Evolutionary conservation across 306 rosid genomes (phyloP).

Genomic region (Alnus glutinosa): DNA sequence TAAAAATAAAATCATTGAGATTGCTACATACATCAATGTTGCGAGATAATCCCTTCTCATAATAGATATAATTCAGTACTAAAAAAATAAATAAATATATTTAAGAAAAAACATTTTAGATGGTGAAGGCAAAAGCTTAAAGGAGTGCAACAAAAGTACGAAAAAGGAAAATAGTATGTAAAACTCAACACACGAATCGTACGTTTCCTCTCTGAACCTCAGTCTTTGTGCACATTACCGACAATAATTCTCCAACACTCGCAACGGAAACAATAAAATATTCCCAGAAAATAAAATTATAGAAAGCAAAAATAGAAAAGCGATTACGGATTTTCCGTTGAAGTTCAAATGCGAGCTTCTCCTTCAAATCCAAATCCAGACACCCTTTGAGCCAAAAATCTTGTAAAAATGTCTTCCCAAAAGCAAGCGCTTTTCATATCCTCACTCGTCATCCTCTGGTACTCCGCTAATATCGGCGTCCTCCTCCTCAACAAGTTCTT

Average conservation of each 20-base stretch:
- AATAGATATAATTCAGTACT: too few relatives aligned
- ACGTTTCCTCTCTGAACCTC: not conserved
- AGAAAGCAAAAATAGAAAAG: constrained; percentile 14
- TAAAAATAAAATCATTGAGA: too few relatives aligned
- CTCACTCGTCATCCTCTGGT: constrained; percentile 76
- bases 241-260: not conserved
- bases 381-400: constrained; percentile 30
- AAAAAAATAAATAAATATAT: too few relatives aligned
- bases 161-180: not conserved
- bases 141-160: too few relatives aligned
- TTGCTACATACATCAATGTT: too few relatives aligned
- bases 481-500: constrained; percentile 87
- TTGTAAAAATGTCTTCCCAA: constrained; percentile 38
- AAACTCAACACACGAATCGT: not conserved
- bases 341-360: constrained; percentile 35
- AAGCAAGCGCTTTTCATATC: constrained; percentile 57
- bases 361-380: constrained; percentile 35
- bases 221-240: not conserved
- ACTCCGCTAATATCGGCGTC: constrained; percentile 91
- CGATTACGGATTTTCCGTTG: constrained; percentile 8
- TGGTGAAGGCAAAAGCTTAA: too few relatives aligned
- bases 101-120: too few relatives aligned
- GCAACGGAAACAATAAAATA: not conserved
- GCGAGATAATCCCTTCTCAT: too few relatives aligned
- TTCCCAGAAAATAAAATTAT: constrained; percentile 18